Evolutionary conservation across 2,329 filamentous ascomycete species (phyloP).

Genomic region (Zalaria sp.): DNA sequence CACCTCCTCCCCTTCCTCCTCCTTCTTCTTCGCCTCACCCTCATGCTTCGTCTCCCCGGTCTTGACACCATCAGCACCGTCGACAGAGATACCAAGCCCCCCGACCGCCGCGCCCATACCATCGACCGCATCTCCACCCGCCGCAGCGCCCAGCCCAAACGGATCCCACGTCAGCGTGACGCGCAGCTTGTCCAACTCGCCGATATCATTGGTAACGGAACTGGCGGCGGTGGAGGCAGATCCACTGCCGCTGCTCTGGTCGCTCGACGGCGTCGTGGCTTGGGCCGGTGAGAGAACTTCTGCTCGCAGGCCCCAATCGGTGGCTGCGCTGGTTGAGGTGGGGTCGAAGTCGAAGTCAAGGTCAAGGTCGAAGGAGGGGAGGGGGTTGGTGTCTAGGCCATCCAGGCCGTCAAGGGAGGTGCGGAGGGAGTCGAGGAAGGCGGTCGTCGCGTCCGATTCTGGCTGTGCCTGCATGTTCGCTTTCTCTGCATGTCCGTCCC

Average conservation of each 20-base stretch:
- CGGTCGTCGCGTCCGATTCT: conserved; percentile 55
- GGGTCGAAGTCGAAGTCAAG: neutral
- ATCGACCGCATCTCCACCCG: neutral
- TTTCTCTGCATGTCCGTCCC: conserved; percentile 10
- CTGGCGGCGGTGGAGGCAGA: neutral
- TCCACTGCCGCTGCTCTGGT: neutral
- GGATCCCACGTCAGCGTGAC: conserved; percentile 1
- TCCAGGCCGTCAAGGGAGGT: neutral
- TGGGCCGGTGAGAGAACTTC: neutral
- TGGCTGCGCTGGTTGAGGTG: neutral
- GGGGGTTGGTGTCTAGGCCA: conserved; percentile 1
- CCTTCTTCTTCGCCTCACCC: neutral
- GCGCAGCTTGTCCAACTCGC: conserved; percentile 3
- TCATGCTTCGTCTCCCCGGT: neutral
- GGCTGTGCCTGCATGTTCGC: conserved; percentile 48
- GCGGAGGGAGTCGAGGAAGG: conserved; percentile 20
- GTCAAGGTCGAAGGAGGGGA: neutral
- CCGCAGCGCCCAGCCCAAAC: conserved; percentile 1
- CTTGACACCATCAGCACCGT: neutral
- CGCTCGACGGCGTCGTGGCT: neutral
- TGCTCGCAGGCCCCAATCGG: neutral
- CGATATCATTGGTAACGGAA: neutral
- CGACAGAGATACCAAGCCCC: conserved; percentile 2
- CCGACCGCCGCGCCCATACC: conserved; percentile 1
- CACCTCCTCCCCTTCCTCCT: neutral